phyloP scores from a whole-genome alignment of 805 yeast genomes.

The Danielia oregonensis region DNA sequence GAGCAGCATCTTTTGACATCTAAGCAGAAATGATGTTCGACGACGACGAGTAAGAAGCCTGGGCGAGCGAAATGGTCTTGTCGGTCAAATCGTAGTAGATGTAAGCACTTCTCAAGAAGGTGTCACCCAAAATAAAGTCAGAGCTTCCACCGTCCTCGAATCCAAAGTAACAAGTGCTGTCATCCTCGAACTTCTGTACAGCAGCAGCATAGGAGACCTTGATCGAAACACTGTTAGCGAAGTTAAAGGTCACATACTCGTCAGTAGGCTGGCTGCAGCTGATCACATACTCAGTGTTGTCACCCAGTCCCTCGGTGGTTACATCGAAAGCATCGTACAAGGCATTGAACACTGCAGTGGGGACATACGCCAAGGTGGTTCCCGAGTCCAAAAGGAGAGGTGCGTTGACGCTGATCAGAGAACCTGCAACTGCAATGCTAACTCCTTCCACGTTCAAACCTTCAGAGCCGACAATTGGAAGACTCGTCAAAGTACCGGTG shows the following conservation, averaged over 20 bases:
- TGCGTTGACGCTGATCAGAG: constrained; percentile 3
- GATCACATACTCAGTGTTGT: background rate
- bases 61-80: constrained; percentile 54
- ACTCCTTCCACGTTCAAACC: constrained; percentile 47
- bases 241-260: constrained; percentile 33
- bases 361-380: constrained; percentile 49
- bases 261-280: constrained; percentile 7
- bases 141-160: constrained; percentile 5
- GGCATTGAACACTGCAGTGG: constrained; percentile 16
- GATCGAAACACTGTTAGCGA: constrained; percentile 58
- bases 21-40: too few species aligned
- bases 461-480: constrained; percentile 41
- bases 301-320: constrained; percentile 2
- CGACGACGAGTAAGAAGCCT: constrained; percentile 24
- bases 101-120: constrained; percentile 60
- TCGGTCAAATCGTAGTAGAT: constrained; percentile 62
- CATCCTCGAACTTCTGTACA: constrained; percentile 13
- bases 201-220: constrained; percentile 42
- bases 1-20: too few species aligned
- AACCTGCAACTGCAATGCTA: constrained; percentile 23
- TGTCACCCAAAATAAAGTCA: constrained; percentile 56
- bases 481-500: constrained; percentile 24
- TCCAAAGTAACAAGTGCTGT: constrained; percentile 25
- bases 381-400: constrained; percentile 48
- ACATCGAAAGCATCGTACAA: constrained; percentile 18